Evolutionary conservation across 176 grass and related monocot genomes (phyloP).

Genomic region (Cenchrus purpureus): DNA sequence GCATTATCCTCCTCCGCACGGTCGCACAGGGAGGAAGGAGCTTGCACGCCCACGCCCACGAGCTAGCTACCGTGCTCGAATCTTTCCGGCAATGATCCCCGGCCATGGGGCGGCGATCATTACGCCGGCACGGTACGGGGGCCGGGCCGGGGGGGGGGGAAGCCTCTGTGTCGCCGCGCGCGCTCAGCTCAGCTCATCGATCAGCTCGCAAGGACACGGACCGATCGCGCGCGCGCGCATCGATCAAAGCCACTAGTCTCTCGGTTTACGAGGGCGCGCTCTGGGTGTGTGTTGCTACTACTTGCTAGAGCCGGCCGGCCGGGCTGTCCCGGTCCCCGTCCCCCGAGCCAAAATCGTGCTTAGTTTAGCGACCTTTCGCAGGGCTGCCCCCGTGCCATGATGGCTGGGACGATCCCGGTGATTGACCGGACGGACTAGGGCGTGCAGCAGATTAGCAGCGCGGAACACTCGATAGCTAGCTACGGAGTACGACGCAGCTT

Average conservation of each 20-base stretch:
- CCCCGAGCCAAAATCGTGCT: neutral
- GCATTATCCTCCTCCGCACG: neutral
- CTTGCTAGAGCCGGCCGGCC: neutral
- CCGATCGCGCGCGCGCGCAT: neutral
- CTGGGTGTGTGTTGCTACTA: no score
- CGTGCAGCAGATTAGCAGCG: neutral
- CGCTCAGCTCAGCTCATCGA: neutral
- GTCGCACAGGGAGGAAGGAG: neutral
- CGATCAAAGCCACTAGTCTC: neutral
- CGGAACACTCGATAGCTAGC: constrained; percentile 11
- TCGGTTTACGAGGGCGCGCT: neutral
- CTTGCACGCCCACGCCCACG: neutral
- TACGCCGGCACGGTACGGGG: neutral
- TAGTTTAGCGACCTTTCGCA: neutral
- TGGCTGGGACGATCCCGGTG: constrained; percentile 20
- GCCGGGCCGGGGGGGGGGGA: no score
- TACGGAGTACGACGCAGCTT: neutral
- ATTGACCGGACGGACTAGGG: constrained; percentile 23
- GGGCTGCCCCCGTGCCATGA: constrained; percentile 17
- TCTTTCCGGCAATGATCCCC: neutral
- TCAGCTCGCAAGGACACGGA: neutral
- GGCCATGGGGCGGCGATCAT: constrained; percentile 12
- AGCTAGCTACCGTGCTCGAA: no score
- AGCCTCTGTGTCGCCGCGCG: no score
- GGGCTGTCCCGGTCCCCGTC: neutral